phyloP scores from a whole-genome alignment of 352 stramenopile genomes.

The Hyaloperonospora brassicae region DNA sequence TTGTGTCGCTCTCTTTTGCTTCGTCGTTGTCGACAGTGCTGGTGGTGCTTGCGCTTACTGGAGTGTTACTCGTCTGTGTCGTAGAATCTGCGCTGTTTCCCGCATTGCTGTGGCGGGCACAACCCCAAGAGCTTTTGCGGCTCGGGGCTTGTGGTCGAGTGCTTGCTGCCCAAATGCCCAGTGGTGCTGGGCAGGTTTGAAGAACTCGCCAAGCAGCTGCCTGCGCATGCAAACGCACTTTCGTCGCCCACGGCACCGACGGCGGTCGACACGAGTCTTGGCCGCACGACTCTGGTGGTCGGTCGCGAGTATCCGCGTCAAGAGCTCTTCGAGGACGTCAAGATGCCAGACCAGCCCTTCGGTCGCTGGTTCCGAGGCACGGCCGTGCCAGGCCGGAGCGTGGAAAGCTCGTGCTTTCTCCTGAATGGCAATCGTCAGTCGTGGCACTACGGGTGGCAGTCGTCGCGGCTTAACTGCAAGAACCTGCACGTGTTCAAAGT shows the following conservation, averaged over 20 bases:
- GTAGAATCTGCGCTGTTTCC: conserved; percentile 74
- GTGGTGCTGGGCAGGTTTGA: conserved; percentile 69
- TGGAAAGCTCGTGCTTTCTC: conserved; percentile 41
- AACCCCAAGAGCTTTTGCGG: conserved; percentile 83
- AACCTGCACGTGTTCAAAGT: conserved; percentile 78
- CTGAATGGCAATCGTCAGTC: conserved; percentile 81
- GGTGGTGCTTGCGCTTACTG: too few species aligned
- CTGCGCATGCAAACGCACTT: conserved; percentile 2
- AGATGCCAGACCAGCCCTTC: conserved; percentile 71
- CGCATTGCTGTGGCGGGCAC: conserved; percentile 74
- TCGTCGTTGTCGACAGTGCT: background rate
- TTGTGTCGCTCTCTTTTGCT: conserved; percentile 4
- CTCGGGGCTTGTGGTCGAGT: conserved; percentile 70
- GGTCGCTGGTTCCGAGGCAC: conserved; percentile 62
- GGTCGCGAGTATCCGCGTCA: conserved; percentile 45
- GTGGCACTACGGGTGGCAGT: conserved; percentile 84
- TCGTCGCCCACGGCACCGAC: conserved; percentile 5
- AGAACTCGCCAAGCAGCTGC: conserved; percentile 44
- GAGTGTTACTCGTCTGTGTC: too few species aligned
- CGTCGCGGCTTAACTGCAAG: conserved; percentile 77
- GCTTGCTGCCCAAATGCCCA: conserved; percentile 42
- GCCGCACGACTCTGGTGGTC: conserved; percentile 25
- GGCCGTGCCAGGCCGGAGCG: conserved; percentile 23
- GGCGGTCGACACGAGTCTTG: conserved; percentile 23
- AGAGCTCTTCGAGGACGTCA: conserved; percentile 66